Conservation (phyloP, 192 early-diverging fungal genomes). For the Paraglomus occultum region DNA sequence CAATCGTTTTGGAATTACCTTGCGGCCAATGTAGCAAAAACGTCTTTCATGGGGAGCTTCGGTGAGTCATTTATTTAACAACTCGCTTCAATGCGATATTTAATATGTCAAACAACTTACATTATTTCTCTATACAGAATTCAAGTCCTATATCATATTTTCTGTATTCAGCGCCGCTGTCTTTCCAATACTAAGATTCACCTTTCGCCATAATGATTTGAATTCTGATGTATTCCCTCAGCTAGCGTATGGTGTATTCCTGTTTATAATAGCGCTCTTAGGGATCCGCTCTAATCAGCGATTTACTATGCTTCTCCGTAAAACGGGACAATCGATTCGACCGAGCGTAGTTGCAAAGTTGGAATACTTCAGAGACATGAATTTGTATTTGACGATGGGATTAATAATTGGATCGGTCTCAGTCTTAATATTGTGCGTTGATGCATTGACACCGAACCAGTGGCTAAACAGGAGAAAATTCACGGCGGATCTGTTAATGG, state of each 20-base stretch:
- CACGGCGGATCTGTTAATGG: background rate
- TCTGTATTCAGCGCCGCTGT: constrained; percentile 34
- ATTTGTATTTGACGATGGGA: constrained; percentile 13
- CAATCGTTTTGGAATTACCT: constrained; percentile 49
- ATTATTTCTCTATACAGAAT: constrained; percentile 25
- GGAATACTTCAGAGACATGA: constrained; percentile 29
- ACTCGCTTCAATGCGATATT: background rate
- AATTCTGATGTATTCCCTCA: constrained; percentile 43
- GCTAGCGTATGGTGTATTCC: constrained; percentile 35
- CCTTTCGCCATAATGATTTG: constrained; percentile 26
- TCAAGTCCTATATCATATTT: constrained; percentile 43
- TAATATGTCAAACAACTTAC: background rate
- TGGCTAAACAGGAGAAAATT: constrained; percentile 23
- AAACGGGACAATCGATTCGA: background rate
- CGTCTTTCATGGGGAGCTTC: constrained; percentile 42
- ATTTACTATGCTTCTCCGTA: constrained; percentile 12
- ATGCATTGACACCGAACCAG: background rate
- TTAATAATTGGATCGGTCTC: constrained; percentile 15
- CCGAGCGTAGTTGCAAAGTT: background rate
- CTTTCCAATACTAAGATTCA: constrained; percentile 41
- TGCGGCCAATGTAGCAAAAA: constrained; percentile 40
- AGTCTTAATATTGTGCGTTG: background rate
- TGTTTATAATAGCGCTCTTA: constrained; percentile 10
- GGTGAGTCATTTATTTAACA: background rate
- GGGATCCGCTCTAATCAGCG: constrained; percentile 21